Conservation (phyloP, 495 filamentous ascomycete genomes). For the Daldinia bambusicola region DNA sequence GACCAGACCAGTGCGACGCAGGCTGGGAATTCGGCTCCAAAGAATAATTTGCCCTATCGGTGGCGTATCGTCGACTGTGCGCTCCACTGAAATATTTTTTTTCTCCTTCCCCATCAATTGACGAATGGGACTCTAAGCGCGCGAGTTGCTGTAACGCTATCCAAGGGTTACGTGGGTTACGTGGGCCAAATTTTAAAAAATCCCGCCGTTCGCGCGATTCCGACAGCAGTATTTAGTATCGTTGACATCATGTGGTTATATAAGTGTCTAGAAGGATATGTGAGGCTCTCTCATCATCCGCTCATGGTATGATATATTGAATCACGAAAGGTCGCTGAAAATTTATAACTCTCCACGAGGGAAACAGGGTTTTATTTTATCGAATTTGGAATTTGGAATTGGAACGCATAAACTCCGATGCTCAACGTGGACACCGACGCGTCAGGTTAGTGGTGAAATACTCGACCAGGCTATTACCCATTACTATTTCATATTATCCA, state of each 20-base stretch:
- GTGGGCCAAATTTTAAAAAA: conserved; percentile 29
- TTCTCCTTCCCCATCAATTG: conserved; percentile 23
- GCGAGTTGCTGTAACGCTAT: conserved; percentile 28
- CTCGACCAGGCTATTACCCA: not conserved
- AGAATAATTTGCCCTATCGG: conserved; percentile 22
- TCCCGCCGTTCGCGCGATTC: conserved; percentile 13
- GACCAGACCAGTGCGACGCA: conserved; percentile 4
- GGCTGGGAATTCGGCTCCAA: conserved; percentile 15
- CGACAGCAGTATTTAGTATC: not conserved
- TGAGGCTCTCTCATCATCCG: conserved; percentile 29
- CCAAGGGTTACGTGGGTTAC: conserved; percentile 1
- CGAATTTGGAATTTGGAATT: not conserved
- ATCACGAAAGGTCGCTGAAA: not conserved
- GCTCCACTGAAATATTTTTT: conserved; percentile 38
- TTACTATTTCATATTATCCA: conserved; percentile 12
- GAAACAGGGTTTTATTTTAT: not conserved
- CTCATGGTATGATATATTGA: conserved; percentile 10
- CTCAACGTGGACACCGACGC: not conserved
- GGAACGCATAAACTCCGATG: not conserved
- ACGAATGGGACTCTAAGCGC: conserved; percentile 30
- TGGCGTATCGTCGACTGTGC: conserved; percentile 27
- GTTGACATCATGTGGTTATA: conserved; percentile 24
- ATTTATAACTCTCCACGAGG: not conserved
- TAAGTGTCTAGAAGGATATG: not conserved
- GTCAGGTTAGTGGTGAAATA: not conserved